phyloP scores from a whole-genome alignment of 139 green algal species.

The Chlorella sp. region DNA sequence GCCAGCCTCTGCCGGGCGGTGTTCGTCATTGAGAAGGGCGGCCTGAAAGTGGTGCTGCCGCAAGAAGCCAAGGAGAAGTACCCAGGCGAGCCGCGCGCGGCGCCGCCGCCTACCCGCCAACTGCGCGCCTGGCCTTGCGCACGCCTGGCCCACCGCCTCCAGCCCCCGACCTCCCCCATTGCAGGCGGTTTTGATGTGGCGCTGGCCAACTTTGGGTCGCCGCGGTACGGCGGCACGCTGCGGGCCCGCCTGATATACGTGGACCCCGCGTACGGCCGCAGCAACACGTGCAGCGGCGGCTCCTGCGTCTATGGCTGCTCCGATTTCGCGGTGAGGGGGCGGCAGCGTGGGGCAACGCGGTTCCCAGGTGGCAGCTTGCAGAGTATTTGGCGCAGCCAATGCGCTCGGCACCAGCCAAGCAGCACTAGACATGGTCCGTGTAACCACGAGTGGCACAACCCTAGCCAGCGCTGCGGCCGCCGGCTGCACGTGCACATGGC shows the following conservation, averaged over 20 bases:
- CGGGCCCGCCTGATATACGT: slow-evolving; percentile 59
- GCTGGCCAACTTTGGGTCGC: slow-evolving; percentile 79
- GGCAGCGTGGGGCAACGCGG: too few species aligned
- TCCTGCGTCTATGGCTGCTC: slow-evolving; percentile 56
- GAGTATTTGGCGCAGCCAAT: too few species aligned
- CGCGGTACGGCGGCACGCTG: slow-evolving; percentile 70
- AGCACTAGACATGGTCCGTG: too few species aligned
- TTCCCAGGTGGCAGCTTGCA: too few species aligned
- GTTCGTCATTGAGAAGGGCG: slow-evolving; percentile 55
- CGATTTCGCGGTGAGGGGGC: slow-evolving; percentile 42
- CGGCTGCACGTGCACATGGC: too few species aligned
- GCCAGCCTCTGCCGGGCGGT: background rate
- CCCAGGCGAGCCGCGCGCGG: background rate
- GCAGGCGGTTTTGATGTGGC: slow-evolving; percentile 55
- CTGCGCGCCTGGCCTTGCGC: background rate
- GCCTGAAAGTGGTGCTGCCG: slow-evolving; percentile 39
- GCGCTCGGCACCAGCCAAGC: too few species aligned
- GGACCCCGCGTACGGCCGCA: slow-evolving; percentile 20
- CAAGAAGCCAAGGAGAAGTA: slow-evolving; percentile 32
- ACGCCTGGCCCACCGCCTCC: too few species aligned
- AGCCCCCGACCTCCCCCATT: too few species aligned
- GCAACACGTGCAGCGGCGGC: slow-evolving; percentile 28
- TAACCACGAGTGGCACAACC: too few species aligned
- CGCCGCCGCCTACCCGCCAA: background rate
- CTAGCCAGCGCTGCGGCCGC: too few species aligned